Evolutionary conservation across 768 basidiomycete genomes (phyloP), one percentile per base, ranked within the genome.

Genomic region (Austroboletus festivus): DNA sequence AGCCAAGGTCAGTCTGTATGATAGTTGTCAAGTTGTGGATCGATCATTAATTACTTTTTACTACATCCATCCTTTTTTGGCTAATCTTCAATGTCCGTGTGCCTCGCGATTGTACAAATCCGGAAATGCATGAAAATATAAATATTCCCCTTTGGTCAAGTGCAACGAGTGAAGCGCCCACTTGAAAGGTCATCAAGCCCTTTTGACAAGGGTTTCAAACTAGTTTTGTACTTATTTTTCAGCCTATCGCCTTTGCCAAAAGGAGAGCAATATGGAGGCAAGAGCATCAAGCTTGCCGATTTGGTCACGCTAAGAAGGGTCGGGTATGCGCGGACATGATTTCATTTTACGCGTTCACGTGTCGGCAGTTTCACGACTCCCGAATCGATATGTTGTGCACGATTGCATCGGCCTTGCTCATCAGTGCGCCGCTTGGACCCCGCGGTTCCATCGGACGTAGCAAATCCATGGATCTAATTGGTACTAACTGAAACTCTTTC

Each of bases 381-480:
- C 18, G 38, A 19, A 28, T 24, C 30, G 24, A 21, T 16, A 1
- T 9, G 16, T 48, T 59, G 52, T 33, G 31, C 47, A 46, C 59
- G 60, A 62, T 62, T 59, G 26, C 51, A 62, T 62, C 59, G 59
- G 60, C 20, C 31, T 8, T 35, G 4, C 31, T 22, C 42, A 42
- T 18, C 20, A 34, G 30, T 22, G 21, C 6, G 18, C 18, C 26
- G 23, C 38, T 20, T 49, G 38, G 45, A 15, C 46, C 55, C 38
- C 60, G 46, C 60, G 59, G 42, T 61, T 56, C 30, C 44, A 56
- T 61, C 59, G 59, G 59, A 61, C 53, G 41, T 53, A 18, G 47
- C 33, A 28, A 28, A 12, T 33, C 13, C 31, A 3, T 33, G 31
- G 12, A 33, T 15, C 15, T 13, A 33, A 13, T 33, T 10, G 7